A percentile compares a stretch with the other conserved stretches of the same genome.
phyloP scores from a whole-genome alignment of 768 basidiomycete species.

The Leucocoprinus sp. region DNA sequence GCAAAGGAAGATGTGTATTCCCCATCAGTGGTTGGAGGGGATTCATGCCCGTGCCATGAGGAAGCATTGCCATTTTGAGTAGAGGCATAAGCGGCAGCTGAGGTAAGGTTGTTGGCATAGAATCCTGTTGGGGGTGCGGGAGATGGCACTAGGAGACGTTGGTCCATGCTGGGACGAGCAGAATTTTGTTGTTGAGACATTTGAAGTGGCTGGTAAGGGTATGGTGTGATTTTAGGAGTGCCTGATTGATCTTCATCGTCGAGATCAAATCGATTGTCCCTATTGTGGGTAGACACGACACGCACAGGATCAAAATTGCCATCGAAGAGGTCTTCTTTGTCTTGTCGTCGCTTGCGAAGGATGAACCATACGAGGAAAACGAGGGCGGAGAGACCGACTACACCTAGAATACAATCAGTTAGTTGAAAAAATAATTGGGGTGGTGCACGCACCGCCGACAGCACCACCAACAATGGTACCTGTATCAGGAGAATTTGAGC shows the following conservation, averaged over 20 bases:
- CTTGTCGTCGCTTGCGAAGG: constrained; percentile 20
- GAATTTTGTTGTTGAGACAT: too few species aligned
- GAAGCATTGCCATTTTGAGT: too few species aligned
- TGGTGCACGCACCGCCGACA: constrained; percentile 33
- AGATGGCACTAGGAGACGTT: too few species aligned
- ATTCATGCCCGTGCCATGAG: too few species aligned
- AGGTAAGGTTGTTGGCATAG: too few species aligned
- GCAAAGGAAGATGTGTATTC: too few species aligned
- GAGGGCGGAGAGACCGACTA: constrained; percentile 21
- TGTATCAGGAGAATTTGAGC: constrained; percentile 17
- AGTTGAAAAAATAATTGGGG: too few species aligned
- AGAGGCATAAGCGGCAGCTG: too few species aligned
- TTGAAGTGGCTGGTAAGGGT: not conserved
- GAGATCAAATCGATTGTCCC: not conserved
- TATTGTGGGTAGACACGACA: not conserved
- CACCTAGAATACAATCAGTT: constrained; percentile 17
- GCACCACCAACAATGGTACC: constrained; percentile 44
- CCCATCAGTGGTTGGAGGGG: too few species aligned
- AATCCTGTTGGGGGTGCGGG: too few species aligned
- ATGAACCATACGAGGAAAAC: constrained; percentile 19
- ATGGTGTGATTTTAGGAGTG: not conserved
- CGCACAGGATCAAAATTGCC: constrained; percentile 34
- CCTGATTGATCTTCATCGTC: not conserved
- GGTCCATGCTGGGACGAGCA: too few species aligned
- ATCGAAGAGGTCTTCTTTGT: constrained; percentile 23